phyloP scores from a whole-genome alignment of 306 rosid species.

The Fragaria nilgerrensis region DNA sequence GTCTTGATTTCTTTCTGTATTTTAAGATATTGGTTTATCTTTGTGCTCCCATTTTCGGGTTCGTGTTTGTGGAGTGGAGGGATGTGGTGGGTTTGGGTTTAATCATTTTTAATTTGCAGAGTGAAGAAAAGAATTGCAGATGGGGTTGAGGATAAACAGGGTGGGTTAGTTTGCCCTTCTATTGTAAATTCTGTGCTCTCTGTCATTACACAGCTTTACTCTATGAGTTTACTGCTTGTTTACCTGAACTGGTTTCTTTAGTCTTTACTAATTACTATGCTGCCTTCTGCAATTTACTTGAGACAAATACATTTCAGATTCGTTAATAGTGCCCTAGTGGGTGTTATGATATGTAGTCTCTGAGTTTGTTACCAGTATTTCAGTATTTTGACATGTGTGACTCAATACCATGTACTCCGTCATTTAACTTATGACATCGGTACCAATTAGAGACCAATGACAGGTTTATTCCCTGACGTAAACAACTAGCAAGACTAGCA shows the following conservation, averaged over 20 bases:
- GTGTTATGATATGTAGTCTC: too few relatives aligned
- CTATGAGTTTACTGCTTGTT: background rate
- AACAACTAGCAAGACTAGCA: background rate
- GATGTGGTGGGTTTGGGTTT: background rate
- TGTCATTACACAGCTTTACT: background rate
- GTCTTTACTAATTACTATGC: background rate
- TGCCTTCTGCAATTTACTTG: background rate
- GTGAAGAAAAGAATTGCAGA: slow-evolving; percentile 75
- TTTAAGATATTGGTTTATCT: background rate
- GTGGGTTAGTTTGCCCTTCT: slow-evolving; percentile 27
- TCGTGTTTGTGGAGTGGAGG: background rate
- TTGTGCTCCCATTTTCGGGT: background rate
- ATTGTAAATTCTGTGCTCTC: background rate
- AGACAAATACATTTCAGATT: background rate
- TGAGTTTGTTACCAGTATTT: background rate
- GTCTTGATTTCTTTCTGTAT: background rate
- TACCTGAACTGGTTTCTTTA: background rate
- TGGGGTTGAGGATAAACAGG: slow-evolving; percentile 66
- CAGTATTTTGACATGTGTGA: background rate
- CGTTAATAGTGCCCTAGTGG: background rate
- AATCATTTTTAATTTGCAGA: slow-evolving; percentile 27
- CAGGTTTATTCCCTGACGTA: background rate
- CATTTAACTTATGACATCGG: too few relatives aligned
- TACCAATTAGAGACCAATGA: background rate
- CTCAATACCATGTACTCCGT: background rate